Base-by-base conservation (phyloP, 805 yeast species). In the Candida incommunis region DNA sequence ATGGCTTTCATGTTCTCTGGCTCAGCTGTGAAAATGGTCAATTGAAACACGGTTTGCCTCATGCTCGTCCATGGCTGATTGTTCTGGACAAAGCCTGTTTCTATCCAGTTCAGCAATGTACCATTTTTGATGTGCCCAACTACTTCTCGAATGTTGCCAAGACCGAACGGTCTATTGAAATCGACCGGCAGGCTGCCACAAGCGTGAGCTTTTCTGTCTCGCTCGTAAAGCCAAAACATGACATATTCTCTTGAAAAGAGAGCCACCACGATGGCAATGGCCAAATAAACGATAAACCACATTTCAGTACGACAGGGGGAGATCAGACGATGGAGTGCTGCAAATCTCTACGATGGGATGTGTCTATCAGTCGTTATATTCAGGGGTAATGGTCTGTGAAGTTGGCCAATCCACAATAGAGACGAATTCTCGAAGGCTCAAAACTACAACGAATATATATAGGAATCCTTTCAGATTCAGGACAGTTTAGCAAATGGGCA, bases 1-100 rank as follows among this genome's bases (percentile, higher is more conserved):
- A 61, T 44, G 5, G 64, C 51, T 45, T 57, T 55, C 45, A 61
- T 44, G 45, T 61, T 61, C 23, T 54, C 61, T 2, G 65, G 62
- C 41, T 60, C 63, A n/a, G 37, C 37, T n/a, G 37, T 31, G 18
- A 31, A 31, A 18, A 31, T n/a, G 18, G 37, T 31, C 37, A 31
- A 18, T 18, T 31, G 9, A 18, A 31, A 31, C 37, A 31, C n/a
- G 13, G 18, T 18, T 18, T 31, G 37, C 18, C n/a, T 31, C 7
- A 31, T n/a, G 18, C 7, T 13, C 7, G 37, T 31, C 37, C 37
- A 31, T n/a, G n/a, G n/a, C 20, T 31, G 37, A n/a, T 31, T 16
- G 7, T 11, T 5, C 11, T 7, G 7, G 18, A 11, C 18, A 16
- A 31, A 31, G 18, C n/a, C 20, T 11, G 20, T 31, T 18, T 31